These are phyloP conservation scores for Phytophthora melonis DNA, from an alignment of 352 stramenopile genomes.

Conservation along the genomic window DNA sequence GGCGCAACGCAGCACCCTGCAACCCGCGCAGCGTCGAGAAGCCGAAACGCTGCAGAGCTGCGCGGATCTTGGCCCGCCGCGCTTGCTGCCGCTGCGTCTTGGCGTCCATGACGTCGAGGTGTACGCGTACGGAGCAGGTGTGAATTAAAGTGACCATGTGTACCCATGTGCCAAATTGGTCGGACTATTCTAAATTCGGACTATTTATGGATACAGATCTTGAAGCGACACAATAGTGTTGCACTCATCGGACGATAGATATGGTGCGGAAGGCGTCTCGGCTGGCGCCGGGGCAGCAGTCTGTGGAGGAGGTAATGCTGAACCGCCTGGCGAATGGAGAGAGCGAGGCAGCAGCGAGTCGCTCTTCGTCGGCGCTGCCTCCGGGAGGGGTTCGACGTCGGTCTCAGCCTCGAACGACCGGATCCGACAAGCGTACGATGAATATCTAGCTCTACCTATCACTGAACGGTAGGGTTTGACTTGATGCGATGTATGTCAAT, in stretches of 20 bases:
- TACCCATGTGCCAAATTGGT: not conserved
- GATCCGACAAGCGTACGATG: constrained; percentile 9
- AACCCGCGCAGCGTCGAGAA: constrained; percentile 54
- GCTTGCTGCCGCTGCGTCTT: constrained; percentile 41
- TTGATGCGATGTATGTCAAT: not conserved
- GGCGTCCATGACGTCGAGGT: constrained; percentile 7
- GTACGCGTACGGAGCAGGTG: not conserved
- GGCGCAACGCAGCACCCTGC: constrained; percentile 53
- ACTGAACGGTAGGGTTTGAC: not conserved
- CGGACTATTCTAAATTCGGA: constrained; percentile 7
- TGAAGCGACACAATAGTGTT: constrained; percentile 22
- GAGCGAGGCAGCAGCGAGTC: not conserved
- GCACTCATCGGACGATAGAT: constrained; percentile 19
- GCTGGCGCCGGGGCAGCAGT: constrained; percentile 62
- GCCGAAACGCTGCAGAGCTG: constrained; percentile 54
- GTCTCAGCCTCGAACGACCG: constrained; percentile 9
- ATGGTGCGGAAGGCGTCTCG: constrained; percentile 75
- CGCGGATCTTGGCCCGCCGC: constrained; percentile 58
- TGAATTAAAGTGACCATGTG: constrained; percentile 21
- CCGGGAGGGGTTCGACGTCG: constrained; percentile 3
- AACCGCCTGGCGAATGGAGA: constrained; percentile 48
- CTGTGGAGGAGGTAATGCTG: constrained; percentile 77
- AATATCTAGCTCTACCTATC: not conserved
- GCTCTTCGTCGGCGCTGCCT: constrained; percentile 15
- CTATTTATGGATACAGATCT: constrained; percentile 1